phyloP scores from a whole-genome alignment of 2,329 filamentous ascomycete genomes.

The Amauroascus niger region DNA sequence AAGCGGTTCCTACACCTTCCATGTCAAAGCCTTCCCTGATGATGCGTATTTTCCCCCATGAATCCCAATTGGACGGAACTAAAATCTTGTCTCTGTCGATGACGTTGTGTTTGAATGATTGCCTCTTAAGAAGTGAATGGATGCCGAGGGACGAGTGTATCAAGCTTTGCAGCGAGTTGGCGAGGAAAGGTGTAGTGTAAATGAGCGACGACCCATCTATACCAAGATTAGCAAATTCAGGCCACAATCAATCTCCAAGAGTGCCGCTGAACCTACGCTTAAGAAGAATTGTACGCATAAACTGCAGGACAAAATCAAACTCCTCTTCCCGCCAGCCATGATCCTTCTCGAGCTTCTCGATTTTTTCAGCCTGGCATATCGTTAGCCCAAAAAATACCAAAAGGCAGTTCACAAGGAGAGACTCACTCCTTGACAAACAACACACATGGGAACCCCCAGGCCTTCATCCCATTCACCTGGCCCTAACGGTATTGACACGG shows the following conservation, averaged over 20 bases:
- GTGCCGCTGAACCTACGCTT: slow-evolving; percentile 52
- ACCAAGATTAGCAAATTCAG: slow-evolving; percentile 6
- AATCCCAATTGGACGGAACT: slow-evolving; percentile 95
- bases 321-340: slow-evolving; percentile 91
- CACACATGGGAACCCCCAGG: slow-evolving; percentile 73
- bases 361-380: slow-evolving; percentile 63
- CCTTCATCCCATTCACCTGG: slow-evolving; percentile 91
- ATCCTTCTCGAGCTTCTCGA: slow-evolving; percentile 80
- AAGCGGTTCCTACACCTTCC: slow-evolving; percentile 72
- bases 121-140: slow-evolving; percentile 68
- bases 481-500: slow-evolving; percentile 65
- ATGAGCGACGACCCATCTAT: slow-evolving; percentile 74
- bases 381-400: slow-evolving; percentile 3
- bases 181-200: slow-evolving; percentile 67
- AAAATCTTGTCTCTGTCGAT: slow-evolving; percentile 91
- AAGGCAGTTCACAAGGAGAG: background rate
- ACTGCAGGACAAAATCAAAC: slow-evolving; percentile 92
- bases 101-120: slow-evolving; percentile 77
- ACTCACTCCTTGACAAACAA: slow-evolving; percentile 87
- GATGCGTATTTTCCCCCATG: slow-evolving; percentile 92
- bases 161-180: slow-evolving; percentile 66
- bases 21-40: slow-evolving; percentile 86
- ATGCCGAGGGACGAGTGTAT: slow-evolving; percentile 80
- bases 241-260: slow-evolving; percentile 14
- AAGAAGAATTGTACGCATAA: slow-evolving; percentile 76